phyloP scores from a whole-genome alignment of 352 stramenopile species.

The Pythium chondricola region DNA sequence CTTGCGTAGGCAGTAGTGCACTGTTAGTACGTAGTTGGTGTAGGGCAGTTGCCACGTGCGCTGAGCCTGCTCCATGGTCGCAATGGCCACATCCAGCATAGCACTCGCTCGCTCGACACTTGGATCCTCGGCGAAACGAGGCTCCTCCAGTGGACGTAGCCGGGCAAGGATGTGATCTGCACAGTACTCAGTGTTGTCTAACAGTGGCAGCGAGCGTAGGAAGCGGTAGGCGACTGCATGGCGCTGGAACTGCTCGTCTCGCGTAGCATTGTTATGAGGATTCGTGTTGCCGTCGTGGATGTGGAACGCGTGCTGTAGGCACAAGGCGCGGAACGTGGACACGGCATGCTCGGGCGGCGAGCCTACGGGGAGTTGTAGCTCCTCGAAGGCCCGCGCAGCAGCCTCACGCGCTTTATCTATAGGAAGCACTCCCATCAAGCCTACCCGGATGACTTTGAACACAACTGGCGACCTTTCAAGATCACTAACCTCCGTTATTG shows the following conservation, averaged over 20 bases:
- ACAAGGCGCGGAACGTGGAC: conserved; percentile 37
- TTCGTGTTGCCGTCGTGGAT: conserved; percentile 5
- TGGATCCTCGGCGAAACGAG: conserved; percentile 1
- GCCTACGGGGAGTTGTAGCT: conserved; percentile 46
- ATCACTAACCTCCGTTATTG: conserved; percentile 1
- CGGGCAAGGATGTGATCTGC: conserved; percentile 28
- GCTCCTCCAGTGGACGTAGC: conserved; percentile 36
- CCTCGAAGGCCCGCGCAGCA: conserved; percentile 38
- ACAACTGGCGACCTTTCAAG: conserved; percentile 10
- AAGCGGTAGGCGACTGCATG: conserved; percentile 64
- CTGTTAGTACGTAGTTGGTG: conserved; percentile 63
- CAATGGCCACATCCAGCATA: conserved; percentile 57
- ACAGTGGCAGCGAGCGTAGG: conserved; percentile 43
- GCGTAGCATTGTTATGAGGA: background rate
- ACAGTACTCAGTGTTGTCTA: conserved; percentile 28
- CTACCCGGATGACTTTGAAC: background rate
- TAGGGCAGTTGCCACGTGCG: conserved; percentile 46
- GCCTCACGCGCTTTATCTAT: conserved; percentile 27
- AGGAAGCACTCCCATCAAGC: conserved; percentile 18
- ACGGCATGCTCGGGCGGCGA: conserved; percentile 44
- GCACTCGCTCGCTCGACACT: conserved; percentile 37
- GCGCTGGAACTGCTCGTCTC: conserved; percentile 33
- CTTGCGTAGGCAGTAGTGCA: conserved; percentile 66
- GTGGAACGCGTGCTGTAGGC: conserved; percentile 34
- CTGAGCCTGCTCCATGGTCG: conserved; percentile 59